Evolutionary conservation across 805 yeast species (phyloP).

Genomic region (Ogataea angusta): DNA sequence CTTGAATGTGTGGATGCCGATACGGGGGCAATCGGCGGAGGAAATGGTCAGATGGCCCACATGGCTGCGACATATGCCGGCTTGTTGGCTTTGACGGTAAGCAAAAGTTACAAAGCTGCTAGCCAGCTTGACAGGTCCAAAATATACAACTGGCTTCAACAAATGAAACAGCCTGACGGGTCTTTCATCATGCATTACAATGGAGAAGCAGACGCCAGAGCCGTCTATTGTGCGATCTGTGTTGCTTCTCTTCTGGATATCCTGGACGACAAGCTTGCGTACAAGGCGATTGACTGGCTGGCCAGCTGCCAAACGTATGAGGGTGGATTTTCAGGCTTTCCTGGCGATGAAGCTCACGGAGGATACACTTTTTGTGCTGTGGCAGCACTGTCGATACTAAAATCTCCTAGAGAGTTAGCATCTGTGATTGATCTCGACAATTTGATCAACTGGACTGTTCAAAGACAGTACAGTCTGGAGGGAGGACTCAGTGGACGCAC

Average conservation of each 20-base stretch:
- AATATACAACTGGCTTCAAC: conserved; percentile 62
- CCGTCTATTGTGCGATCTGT: conserved; percentile 82
- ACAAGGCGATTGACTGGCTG: conserved; percentile 59
- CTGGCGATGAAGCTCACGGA: conserved; percentile 91
- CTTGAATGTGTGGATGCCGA: conserved; percentile 28
- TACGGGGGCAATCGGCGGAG: conserved; percentile 83
- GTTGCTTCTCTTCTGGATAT: conserved; percentile 65
- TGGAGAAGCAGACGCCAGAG: conserved; percentile 85
- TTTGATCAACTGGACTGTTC: conserved; percentile 63
- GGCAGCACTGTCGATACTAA: conserved; percentile 53
- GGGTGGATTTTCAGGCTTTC: conserved; percentile 91
- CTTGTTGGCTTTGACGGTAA: conserved; percentile 54
- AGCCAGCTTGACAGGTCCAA: conserved; percentile 40
- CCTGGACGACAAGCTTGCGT: conserved; percentile 54
- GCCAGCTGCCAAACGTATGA: conserved; percentile 80
- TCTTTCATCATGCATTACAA: conserved; percentile 69
- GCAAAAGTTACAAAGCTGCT: conserved; percentile 43
- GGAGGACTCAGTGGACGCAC: conserved; percentile 90
- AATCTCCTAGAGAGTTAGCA: conserved; percentile 36
- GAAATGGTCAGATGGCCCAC: conserved; percentile 77
- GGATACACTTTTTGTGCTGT: conserved; percentile 93
- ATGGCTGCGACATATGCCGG: conserved; percentile 83
- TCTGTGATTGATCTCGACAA: conserved; percentile 39
- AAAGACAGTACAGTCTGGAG: conserved; percentile 69
- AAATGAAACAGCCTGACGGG: conserved; percentile 65